A percentile compares a stretch with the other conserved stretches of the same genome.
Conservation (phyloP, 768 basidiomycete species). For the Sarcodon sp. region DNA sequence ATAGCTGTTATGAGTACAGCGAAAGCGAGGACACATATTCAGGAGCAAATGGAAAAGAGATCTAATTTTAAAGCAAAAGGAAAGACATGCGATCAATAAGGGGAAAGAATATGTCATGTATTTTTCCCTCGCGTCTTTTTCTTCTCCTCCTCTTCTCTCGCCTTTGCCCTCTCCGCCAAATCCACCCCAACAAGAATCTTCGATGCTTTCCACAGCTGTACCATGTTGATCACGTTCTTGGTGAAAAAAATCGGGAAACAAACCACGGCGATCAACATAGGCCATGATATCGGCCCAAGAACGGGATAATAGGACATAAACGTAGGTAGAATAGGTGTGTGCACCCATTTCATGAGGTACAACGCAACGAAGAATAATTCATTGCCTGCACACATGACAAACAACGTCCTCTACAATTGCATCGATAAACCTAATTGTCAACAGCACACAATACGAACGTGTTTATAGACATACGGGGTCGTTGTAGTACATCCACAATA, state of each 20-base stretch:
- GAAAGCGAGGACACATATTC: background rate
- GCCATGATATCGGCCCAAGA: conserved; percentile 49
- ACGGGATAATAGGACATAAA: conserved; percentile 13
- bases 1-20: no score
- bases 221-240: conserved; percentile 91
- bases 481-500: conserved; percentile 90
- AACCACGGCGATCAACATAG: conserved; percentile 51
- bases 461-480: conserved; percentile 51
- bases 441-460: background rate
- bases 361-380: conserved; percentile 92
- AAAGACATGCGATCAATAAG: conserved; percentile 1
- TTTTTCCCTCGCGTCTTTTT: conserved; percentile 2
- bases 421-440: no score
- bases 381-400: conserved; percentile 89
- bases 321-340: conserved; percentile 49
- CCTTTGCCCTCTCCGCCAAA: conserved; percentile 69
- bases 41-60: conserved; percentile 2
- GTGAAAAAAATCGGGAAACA: conserved; percentile 55
- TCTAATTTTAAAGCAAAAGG: conserved; percentile 2
- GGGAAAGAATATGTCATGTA: conserved; percentile 1
- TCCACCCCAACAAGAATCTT: conserved; percentile 92
- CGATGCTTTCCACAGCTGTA: conserved; percentile 97
- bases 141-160: conserved; percentile 26
- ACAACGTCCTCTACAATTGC: conserved; percentile 57
- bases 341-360: conserved; percentile 84